Conservation (phyloP, 2,329 filamentous ascomycete genomes). For the Beauveria medogensis region DNA sequence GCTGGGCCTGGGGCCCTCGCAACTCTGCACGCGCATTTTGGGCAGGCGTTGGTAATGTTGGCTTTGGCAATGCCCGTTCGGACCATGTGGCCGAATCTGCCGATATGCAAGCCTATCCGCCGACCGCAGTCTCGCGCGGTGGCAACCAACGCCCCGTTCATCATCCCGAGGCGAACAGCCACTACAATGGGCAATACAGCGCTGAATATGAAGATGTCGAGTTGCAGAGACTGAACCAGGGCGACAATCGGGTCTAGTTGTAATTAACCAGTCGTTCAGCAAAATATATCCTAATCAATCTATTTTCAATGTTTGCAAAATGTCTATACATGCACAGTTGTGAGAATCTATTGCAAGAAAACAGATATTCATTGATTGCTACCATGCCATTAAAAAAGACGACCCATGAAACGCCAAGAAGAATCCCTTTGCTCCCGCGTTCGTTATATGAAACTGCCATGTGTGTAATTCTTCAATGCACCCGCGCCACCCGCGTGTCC, state of each 20-base stretch:
- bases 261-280: not conserved
- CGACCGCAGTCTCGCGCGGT: constrained; percentile 5
- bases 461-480: not conserved
- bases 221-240: constrained; percentile 17
- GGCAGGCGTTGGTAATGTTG: constrained; percentile 58
- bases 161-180: not conserved
- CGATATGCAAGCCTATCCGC: constrained; percentile 14
- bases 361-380: constrained; percentile 7
- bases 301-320: not conserved
- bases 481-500: constrained; percentile 16
- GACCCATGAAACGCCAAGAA: constrained; percentile 7
- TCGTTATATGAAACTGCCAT: not conserved
- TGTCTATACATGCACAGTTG: not conserved
- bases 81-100: constrained; percentile 20
- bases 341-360: not conserved
- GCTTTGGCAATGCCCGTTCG: constrained; percentile 39
- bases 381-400: constrained; percentile 5
- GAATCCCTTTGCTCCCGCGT: not conserved
- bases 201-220: constrained; percentile 23
- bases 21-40: constrained; percentile 68
- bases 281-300: not conserved
- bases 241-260: constrained; percentile 4
- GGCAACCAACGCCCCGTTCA: constrained; percentile 13
- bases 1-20: constrained; percentile 83
- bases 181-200: constrained; percentile 2